A percentile compares a stretch with the other conserved stretches of the same genome.
Conservation (phyloP, 768 basidiomycete genomes). For the Boletus barrowsii region DNA sequence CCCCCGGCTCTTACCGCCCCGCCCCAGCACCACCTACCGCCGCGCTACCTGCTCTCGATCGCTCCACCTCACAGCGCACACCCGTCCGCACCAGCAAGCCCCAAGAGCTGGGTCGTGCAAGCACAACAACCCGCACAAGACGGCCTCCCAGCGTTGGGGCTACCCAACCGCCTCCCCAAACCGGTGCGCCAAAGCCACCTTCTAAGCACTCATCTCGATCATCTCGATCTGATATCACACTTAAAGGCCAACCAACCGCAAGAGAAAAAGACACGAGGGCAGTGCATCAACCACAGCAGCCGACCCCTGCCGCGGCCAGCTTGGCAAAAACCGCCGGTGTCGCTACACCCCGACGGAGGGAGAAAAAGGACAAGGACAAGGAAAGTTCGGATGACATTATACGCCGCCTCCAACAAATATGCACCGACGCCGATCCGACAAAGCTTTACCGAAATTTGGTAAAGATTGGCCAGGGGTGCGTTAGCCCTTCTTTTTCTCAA, state of each 20-base stretch:
- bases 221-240: constrained; percentile 55
- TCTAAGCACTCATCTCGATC: constrained; percentile 55
- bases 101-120: constrained; percentile 54
- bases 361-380: constrained; percentile 82
- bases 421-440: constrained; percentile 97
- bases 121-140: constrained; percentile 66
- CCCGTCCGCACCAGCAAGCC: constrained; percentile 50
- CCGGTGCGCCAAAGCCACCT: constrained; percentile 34
- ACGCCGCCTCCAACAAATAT: constrained; percentile 86
- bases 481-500: constrained; percentile 1
- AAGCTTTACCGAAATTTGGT: constrained; percentile 86
- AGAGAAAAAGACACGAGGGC: constrained; percentile 38
- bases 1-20: constrained; percentile 60
- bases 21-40: constrained; percentile 70
- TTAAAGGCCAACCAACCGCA: constrained; percentile 38
- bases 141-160: constrained; percentile 45
- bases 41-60: constrained; percentile 71
- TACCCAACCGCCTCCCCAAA: constrained; percentile 25
- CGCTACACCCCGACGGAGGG: constrained; percentile 79
- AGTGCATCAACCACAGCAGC: constrained; percentile 40
- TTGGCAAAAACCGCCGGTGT: constrained; percentile 67
- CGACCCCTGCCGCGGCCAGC: constrained; percentile 61
- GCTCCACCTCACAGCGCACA: constrained; percentile 82
- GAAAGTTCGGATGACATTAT: constrained; percentile 87
- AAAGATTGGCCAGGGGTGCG: constrained; percentile 98